phyloP scores from a whole-genome alignment of 805 yeast species.

The Metschnikowia continentalis region DNA sequence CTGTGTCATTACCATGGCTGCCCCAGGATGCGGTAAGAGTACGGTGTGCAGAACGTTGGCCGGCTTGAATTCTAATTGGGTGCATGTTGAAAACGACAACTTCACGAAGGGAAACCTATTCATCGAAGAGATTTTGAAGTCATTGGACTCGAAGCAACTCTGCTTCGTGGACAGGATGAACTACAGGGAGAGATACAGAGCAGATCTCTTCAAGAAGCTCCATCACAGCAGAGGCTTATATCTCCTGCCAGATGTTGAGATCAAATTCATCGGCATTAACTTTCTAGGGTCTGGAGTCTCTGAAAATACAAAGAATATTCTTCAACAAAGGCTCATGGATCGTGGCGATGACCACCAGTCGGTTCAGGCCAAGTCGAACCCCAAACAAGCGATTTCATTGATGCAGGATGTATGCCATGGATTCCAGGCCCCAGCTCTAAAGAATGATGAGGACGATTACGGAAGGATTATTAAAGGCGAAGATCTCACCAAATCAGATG shows the following conservation, averaged over 20 bases:
- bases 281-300: constrained; percentile 43
- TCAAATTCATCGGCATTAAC: constrained; percentile 65
- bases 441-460: constrained; percentile 7
- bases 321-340: constrained; percentile 53
- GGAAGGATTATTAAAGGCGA: constrained; percentile 8
- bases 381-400: constrained; percentile 28
- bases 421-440: constrained; percentile 10
- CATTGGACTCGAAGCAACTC: constrained; percentile 34
- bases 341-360: constrained; percentile 91
- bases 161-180: constrained; percentile 83
- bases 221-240: constrained; percentile 23
- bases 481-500: constrained; percentile 37
- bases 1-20: constrained; percentile 77
- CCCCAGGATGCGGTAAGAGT: constrained; percentile 94
- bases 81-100: constrained; percentile 79
- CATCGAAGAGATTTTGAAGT: constrained; percentile 43
- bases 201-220: constrained; percentile 56
- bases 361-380: constrained; percentile 53
- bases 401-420: constrained; percentile 6
- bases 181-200: constrained; percentile 64
- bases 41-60: constrained; percentile 64
- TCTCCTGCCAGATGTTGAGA: constrained; percentile 32
- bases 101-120: constrained; percentile 47
- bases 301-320: constrained; percentile 43
- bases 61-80: constrained; percentile 59